Evolutionary conservation across 306 rosid genomes (phyloP).

Genomic region (Prosopis cineraria): DNA sequence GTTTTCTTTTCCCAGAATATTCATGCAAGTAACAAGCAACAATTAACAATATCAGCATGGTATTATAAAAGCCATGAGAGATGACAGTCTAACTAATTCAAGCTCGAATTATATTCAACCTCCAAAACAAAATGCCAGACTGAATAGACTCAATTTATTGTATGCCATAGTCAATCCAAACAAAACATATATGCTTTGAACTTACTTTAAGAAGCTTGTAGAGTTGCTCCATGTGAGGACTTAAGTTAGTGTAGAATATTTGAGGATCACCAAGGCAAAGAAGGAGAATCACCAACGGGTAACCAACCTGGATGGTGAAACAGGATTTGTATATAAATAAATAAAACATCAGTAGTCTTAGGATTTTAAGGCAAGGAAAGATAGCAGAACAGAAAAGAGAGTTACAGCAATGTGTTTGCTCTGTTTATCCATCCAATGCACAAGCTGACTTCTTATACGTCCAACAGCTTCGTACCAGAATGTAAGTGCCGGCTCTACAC

Average conservation of each 20-base stretch:
- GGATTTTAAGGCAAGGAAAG: conserved; percentile 22
- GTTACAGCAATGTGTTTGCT: conserved; percentile 94
- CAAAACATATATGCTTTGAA: conserved; percentile 24
- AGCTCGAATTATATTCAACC: conserved; percentile 22
- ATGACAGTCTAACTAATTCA: conserved; percentile 6
- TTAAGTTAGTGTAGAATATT: conserved; percentile 76
- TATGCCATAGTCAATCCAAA: conserved; percentile 18
- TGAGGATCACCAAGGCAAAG: conserved; percentile 97
- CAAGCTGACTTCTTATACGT: conserved; percentile 78
- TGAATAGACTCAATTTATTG: background rate
- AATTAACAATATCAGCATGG: background rate
- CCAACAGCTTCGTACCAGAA: conserved; percentile 99
- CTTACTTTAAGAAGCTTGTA: conserved; percentile 95
- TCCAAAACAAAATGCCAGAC: conserved; percentile 17
- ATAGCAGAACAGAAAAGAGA: conserved; percentile 22
- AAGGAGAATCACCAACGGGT: conserved; percentile 95
- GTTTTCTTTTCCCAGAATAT: conserved; percentile 10
- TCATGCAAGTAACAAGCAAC: conserved; percentile 22
- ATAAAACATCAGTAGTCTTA: conserved; percentile 16
- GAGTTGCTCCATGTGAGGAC: conserved; percentile 98
- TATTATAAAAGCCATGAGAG: background rate
- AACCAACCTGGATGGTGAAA: conserved; percentile 68
- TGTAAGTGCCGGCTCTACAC: conserved; percentile 93
- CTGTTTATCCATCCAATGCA: conserved; percentile 98
- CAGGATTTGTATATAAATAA: conserved; percentile 10